A percentile compares a stretch with the other conserved stretches of the same genome.
Evolutionary conservation across 2,329 filamentous ascomycete species (phyloP).

Genomic region (Colletotrichum sp.): DNA sequence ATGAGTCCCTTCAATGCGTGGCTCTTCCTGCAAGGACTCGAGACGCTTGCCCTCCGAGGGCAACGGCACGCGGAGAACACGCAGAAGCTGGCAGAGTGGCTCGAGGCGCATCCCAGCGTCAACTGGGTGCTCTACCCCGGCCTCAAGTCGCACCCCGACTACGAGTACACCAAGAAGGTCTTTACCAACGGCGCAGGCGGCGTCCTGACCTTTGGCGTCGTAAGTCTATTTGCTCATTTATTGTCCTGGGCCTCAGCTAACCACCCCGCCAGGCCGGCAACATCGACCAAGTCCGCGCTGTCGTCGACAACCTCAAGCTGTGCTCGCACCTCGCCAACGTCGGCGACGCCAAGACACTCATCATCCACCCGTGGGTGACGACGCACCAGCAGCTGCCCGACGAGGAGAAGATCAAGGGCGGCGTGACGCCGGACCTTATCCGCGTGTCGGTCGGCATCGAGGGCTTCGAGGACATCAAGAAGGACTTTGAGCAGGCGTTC

Average conservation of each 20-base stretch:
- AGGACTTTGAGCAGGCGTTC: conserved; percentile 70
- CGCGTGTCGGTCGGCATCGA: conserved; percentile 52
- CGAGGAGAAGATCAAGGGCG: conserved; percentile 68
- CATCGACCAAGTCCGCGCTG: conserved; percentile 39
- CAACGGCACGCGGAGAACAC: conserved; percentile 73
- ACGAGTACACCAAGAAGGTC: conserved; percentile 71
- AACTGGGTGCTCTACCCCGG: conserved; percentile 77
- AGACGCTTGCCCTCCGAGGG: conserved; percentile 70
- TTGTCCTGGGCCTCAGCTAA: conserved; percentile 39
- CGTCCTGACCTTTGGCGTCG: conserved; percentile 73
- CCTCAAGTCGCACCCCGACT: conserved; percentile 67
- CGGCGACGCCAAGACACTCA: conserved; percentile 74
- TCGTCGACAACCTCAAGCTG: conserved; percentile 78
- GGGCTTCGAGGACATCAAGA: conserved; percentile 76
- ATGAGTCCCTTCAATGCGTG: conserved; percentile 77
- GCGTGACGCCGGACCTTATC: conserved; percentile 56
- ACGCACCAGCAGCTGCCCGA: conserved; percentile 74
- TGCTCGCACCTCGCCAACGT: conserved; percentile 78
- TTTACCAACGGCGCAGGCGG: conserved; percentile 72
- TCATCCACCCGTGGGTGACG: conserved; percentile 75
- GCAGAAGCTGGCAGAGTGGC: conserved; percentile 68
- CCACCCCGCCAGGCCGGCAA: conserved; percentile 26
- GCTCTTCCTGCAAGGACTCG: conserved; percentile 71
- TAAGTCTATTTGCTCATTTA: not conserved
- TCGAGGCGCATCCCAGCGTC: conserved; percentile 71